Evolutionary conservation across 1,284 basidiomycete genomes (phyloP).

Genomic region (Ustilago hordei): DNA sequence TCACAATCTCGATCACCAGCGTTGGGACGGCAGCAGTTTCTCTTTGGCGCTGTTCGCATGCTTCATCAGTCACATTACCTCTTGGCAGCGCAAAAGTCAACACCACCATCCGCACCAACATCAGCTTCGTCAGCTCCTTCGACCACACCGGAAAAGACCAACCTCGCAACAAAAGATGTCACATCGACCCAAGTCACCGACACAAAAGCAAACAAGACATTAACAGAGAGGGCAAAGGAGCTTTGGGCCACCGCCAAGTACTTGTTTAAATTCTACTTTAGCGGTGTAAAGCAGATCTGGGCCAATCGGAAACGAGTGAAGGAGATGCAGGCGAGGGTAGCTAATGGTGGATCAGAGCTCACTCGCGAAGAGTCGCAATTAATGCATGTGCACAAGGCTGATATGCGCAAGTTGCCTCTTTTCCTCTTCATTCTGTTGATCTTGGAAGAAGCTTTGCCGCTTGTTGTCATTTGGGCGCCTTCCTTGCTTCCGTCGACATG

Average conservation of each 20-base stretch:
- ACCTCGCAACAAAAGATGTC: conserved; percentile 15
- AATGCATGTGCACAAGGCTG: conserved; percentile 55
- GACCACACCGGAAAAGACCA: conserved; percentile 10
- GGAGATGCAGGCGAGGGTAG: conserved; percentile 39
- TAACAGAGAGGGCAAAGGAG: conserved; percentile 43
- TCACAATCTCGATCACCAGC: not conserved
- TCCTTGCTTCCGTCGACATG: conserved; percentile 87
- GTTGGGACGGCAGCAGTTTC: conserved; percentile 22
- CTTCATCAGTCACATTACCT: conserved; percentile 31
- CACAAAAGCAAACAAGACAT: conserved; percentile 25
- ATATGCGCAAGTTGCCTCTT: conserved; percentile 77
- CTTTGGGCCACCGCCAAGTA: conserved; percentile 64
- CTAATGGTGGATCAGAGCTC: conserved; percentile 30
- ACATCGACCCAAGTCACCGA: conserved; percentile 13
- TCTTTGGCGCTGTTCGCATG: conserved; percentile 23
- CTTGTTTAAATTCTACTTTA: conserved; percentile 67
- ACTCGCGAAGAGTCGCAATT: conserved; percentile 58
- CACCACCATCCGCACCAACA: conserved; percentile 13
- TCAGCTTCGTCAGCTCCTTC: conserved; percentile 7
- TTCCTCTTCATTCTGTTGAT: conserved; percentile 81
- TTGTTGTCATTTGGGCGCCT: conserved; percentile 87
- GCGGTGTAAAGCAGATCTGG: conserved; percentile 68
- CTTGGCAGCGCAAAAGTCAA: conserved; percentile 22
- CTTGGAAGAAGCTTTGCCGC: conserved; percentile 83
- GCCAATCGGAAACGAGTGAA: conserved; percentile 55